Evolutionary conservation across 75 land plant species (phyloP).

Genomic region (Cunninghamia lanceolata): DNA sequence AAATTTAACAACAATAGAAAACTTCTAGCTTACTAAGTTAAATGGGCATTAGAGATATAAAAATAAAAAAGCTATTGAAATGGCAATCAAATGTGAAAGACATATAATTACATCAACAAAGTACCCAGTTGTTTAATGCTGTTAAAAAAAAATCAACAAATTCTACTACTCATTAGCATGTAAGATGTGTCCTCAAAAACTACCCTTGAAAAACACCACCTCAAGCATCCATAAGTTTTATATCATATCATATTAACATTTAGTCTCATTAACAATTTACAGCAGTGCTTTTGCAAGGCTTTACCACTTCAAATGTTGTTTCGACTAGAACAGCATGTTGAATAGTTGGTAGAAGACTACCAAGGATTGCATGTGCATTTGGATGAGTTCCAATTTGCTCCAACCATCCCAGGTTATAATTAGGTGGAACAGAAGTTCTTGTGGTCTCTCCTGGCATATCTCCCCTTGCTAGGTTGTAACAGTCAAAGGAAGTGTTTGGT

Average conservation of each 20-base stretch:
- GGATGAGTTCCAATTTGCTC: slow-evolving; percentile 13
- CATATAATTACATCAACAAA: not conserved
- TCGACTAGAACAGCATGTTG: slow-evolving; percentile 21
- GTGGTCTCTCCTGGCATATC: not conserved
- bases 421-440: not conserved
- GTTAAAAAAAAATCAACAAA: not conserved
- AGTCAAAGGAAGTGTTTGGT: not conserved
- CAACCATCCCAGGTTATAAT: slow-evolving; percentile 26
- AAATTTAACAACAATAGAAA: not conserved
- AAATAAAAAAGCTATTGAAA: not conserved
- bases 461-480: not conserved
- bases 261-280: not conserved
- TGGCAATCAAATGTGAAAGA: not conserved
- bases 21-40: not conserved
- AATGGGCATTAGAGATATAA: not conserved
- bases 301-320: slow-evolving; percentile 31
- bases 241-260: not conserved
- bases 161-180: not conserved
- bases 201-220: not conserved
- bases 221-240: not conserved
- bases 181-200: not conserved
- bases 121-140: not conserved
- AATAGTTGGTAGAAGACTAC: slow-evolving; percentile 28
- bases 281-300: not conserved
- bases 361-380: slow-evolving; percentile 11